Conservation (phyloP, 2,329 filamentous ascomycete species). For the Pseudogymnoascus sp. region DNA sequence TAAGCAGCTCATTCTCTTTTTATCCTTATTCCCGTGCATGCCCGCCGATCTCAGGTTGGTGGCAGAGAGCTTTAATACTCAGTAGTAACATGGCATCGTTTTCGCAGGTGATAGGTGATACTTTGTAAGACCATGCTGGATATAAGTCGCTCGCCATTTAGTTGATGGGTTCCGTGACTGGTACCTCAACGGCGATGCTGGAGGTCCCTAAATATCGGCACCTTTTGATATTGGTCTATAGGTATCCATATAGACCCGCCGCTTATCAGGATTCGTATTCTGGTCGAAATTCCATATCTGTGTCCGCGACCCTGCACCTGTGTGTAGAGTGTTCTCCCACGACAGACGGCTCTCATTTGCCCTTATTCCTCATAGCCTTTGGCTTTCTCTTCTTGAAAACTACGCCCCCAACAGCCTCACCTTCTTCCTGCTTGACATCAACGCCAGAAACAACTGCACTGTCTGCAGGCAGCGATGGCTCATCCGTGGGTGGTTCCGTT, state of each 20-base stretch:
- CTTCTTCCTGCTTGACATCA: constrained; percentile 26
- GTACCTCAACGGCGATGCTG: background rate
- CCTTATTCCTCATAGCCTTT: constrained; percentile 56
- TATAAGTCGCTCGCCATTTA: background rate
- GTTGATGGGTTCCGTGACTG: background rate
- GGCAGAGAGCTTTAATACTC: background rate
- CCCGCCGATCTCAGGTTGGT: background rate
- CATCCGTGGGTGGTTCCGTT: constrained; percentile 21
- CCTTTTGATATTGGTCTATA: background rate
- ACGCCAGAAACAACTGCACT: constrained; percentile 45
- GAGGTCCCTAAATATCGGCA: background rate
- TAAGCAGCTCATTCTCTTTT: background rate
- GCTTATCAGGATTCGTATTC: background rate
- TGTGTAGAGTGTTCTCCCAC: background rate
- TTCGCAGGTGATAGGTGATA: background rate
- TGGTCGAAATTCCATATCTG: too few species aligned
- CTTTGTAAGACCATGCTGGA: background rate
- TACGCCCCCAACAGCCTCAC: constrained; percentile 38
- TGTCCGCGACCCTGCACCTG: background rate
- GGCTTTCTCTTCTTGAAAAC: constrained; percentile 76
- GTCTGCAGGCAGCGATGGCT: constrained; percentile 33
- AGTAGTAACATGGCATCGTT: background rate
- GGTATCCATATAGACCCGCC: background rate
- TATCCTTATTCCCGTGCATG: background rate
- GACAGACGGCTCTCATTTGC: constrained; percentile 7